Percentiles rank a stretch among this genome's conserved stretches.
These are phyloP conservation scores for Aleurites moluccanus DNA, from an alignment of 441 rosid species.

Conservation along the genomic window DNA sequence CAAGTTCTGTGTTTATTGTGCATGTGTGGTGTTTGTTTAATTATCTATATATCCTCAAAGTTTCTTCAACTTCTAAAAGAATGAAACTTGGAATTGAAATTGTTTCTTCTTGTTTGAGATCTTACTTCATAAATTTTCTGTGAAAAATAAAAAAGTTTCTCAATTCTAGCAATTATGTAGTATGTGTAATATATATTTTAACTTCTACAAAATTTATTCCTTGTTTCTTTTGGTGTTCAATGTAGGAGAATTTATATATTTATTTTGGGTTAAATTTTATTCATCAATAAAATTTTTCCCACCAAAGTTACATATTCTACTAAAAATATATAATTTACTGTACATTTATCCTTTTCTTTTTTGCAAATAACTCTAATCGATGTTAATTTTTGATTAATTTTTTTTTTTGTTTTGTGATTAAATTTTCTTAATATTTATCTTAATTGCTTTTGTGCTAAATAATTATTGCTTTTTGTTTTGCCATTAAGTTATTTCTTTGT, in stretches of 20 bases:
- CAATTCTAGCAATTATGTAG: background rate
- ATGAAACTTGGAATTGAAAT: conserved; percentile 8
- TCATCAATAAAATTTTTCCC: background rate
- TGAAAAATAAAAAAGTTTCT: background rate
- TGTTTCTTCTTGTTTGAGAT: background rate
- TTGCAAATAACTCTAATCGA: no score
- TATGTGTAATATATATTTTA: no score
- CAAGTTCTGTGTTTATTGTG: background rate
- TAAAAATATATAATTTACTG: background rate
- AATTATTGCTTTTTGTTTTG: no score
- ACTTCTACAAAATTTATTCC: background rate
- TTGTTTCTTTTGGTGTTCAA: background rate
- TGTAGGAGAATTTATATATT: background rate
- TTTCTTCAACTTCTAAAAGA: background rate
- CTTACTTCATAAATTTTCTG: background rate
- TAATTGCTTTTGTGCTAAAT: no score
- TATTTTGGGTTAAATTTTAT: background rate
- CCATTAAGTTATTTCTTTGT: conserved; percentile 4
- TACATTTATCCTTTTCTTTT: background rate
- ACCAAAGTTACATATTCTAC: background rate
- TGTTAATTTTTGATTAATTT: no score
- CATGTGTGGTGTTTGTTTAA: conserved; percentile 2
- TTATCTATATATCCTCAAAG: conserved; percentile 1
- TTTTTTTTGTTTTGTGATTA: no score
- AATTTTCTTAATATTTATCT: no score